Percentiles rank a stretch among this genome's conserved stretches.
phyloP scores from a whole-genome alignment of 768 basidiomycete genomes.

The Suillus plorans region DNA sequence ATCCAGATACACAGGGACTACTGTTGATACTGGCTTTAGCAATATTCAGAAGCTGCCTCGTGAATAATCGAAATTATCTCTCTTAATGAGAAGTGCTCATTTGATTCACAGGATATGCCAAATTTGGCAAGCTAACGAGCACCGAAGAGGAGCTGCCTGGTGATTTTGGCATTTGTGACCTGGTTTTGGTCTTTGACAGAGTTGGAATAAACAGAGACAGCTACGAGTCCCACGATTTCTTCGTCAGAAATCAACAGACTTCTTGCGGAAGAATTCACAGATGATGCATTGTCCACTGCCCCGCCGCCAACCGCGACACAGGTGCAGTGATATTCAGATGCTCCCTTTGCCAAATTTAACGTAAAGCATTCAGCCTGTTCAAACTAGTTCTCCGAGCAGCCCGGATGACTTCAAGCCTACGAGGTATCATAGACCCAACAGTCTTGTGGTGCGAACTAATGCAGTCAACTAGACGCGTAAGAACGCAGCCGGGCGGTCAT shows the following conservation, averaged over 20 bases:
- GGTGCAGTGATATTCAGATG: neutral
- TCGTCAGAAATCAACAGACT: constrained; percentile 8
- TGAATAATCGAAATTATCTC: constrained; percentile 30
- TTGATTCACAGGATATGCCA: constrained; percentile 59
- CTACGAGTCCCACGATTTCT: constrained; percentile 10
- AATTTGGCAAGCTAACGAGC: constrained; percentile 55
- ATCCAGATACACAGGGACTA: constrained; percentile 66
- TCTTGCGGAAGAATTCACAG: constrained; percentile 41
- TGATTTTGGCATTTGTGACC: constrained; percentile 14
- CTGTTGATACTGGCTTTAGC: constrained; percentile 72
- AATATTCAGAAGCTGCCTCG: constrained; percentile 78
- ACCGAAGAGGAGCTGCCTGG: constrained; percentile 28
- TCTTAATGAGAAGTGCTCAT: neutral
- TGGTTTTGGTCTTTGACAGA: constrained; percentile 7
- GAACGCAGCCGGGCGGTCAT: constrained; percentile 30
- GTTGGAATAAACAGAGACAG: constrained; percentile 13
- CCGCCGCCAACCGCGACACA: constrained; percentile 36
- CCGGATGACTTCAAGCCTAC: constrained; percentile 40
- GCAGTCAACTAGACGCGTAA: constrained; percentile 27
- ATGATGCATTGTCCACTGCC: constrained; percentile 58
- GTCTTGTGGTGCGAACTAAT: neutral
- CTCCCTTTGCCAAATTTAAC: neutral
- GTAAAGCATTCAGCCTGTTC: neutral
- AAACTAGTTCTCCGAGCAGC: neutral
- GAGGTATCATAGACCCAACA: constrained; percentile 35